Evolutionary conservation across 2,329 filamentous ascomycete species (phyloP).

Genomic region (Apiospora pterosperma): DNA sequence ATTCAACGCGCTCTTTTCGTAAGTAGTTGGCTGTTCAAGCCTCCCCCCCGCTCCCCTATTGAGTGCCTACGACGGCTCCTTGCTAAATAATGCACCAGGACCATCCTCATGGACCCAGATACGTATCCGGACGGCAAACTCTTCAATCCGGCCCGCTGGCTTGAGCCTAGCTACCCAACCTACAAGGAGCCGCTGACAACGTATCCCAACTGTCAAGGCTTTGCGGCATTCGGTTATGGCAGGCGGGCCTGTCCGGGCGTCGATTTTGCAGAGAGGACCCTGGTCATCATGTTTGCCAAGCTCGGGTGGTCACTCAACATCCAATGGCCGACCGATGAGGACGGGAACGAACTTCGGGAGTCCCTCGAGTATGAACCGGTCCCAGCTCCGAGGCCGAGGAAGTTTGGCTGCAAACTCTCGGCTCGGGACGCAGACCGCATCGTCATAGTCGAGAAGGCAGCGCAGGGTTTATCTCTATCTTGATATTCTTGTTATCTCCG

Average conservation of each 20-base stretch:
- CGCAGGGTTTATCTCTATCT: too few relatives aligned
- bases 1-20: slow-evolving; percentile 9
- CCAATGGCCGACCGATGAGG: not conserved
- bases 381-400: too few relatives aligned
- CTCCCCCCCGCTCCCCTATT: not conserved
- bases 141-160: slow-evolving; percentile 26
- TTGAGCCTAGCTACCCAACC: slow-evolving; percentile 22
- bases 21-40: not conserved
- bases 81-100: not conserved
- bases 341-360: not conserved
- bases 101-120: slow-evolving; percentile 19
- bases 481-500: too few relatives aligned
- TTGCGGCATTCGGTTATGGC: slow-evolving; percentile 42
- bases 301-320: slow-evolving; percentile 18
- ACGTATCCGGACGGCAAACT: slow-evolving; percentile 24
- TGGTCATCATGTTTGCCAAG: slow-evolving; percentile 25
- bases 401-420: too few relatives aligned
- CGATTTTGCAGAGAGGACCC: slow-evolving; percentile 23
- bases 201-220: slow-evolving; percentile 29
- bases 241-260: slow-evolving; percentile 36
- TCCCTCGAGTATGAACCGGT: slow-evolving; percentile 4
- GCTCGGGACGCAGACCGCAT: too few relatives aligned
- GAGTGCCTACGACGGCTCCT: not conserved
- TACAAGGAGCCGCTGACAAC: slow-evolving; percentile 23
- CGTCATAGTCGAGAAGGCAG: too few relatives aligned